Conservation (phyloP, 164 flowering plant genomes). For the Echeveria elegans region DNA sequence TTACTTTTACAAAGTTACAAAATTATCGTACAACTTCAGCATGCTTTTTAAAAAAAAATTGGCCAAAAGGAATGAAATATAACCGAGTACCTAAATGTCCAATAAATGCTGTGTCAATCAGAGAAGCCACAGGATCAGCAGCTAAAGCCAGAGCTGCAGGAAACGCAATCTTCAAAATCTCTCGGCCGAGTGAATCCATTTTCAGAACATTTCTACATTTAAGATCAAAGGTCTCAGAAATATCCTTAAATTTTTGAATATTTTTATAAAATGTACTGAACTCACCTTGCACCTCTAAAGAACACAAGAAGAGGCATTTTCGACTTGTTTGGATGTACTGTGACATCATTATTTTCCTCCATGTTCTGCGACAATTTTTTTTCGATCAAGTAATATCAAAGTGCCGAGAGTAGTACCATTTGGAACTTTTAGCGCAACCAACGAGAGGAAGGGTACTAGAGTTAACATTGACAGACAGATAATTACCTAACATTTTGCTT, state of each 20-base stretch:
- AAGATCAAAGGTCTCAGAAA: background rate
- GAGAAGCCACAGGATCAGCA: conserved; percentile 70
- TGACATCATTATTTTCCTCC: background rate
- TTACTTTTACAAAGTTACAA: background rate
- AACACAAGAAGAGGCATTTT: background rate
- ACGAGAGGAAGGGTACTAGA: too few species aligned
- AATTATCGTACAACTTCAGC: background rate
- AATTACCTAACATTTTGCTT: too few species aligned
- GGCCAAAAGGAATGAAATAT: background rate
- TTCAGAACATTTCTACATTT: conserved; percentile 42
- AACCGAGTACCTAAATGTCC: conserved; percentile 45
- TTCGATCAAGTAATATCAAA: background rate
- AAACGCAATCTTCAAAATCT: conserved; percentile 45
- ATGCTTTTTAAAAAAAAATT: background rate
- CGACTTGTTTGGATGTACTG: background rate
- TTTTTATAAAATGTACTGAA: background rate
- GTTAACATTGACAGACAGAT: too few species aligned
- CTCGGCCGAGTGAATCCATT: conserved; percentile 43
- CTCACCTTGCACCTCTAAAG: conserved; percentile 4
- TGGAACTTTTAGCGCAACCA: too few species aligned
- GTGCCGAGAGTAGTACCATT: too few species aligned
- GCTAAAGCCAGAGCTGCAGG: conserved; percentile 72
- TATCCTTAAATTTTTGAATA: too few species aligned
- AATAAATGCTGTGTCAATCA: conserved; percentile 69
- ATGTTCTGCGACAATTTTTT: background rate